Conservation (phyloP, 2,329 filamentous ascomycete species). For the Fusarium globosum region DNA sequence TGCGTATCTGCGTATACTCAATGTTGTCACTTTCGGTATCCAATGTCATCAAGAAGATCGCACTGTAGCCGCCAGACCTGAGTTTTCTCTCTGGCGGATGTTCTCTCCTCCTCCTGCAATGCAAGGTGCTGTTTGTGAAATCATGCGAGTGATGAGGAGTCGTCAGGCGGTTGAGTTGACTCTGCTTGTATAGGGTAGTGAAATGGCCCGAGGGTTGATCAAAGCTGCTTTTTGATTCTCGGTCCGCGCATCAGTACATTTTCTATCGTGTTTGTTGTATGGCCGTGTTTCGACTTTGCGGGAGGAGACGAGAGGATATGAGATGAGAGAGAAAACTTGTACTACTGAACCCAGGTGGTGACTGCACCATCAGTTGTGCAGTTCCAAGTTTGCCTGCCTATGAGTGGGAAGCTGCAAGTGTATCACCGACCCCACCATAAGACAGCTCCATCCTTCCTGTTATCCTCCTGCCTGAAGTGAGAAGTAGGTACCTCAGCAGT, state of each 20-base stretch:
- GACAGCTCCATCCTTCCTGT: background rate
- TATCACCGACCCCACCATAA: background rate
- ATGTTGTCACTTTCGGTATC: conserved; percentile 19
- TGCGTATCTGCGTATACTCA: conserved; percentile 22
- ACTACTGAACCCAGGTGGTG: background rate
- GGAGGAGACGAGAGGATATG: background rate
- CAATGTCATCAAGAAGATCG: conserved; percentile 9
- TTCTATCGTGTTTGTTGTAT: background rate
- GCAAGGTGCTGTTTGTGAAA: conserved; percentile 5
- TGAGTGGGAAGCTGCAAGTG: background rate
- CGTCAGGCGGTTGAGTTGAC: conserved; percentile 3
- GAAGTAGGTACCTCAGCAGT: background rate
- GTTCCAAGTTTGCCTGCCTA: background rate
- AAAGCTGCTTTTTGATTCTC: background rate
- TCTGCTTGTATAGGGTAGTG: conserved; percentile 13
- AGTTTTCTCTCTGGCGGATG: background rate
- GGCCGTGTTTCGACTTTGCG: too few species aligned
- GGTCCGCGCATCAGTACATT: background rate
- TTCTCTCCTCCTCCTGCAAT: conserved; percentile 1
- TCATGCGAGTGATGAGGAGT: background rate
- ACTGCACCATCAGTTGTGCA: background rate
- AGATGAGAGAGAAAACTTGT: background rate
- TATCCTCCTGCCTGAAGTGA: background rate
- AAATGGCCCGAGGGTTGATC: background rate
- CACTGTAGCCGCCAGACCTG: conserved; percentile 4